Conservation (phyloP, 805 yeast genomes). For the Lachancea quebecensis region DNA sequence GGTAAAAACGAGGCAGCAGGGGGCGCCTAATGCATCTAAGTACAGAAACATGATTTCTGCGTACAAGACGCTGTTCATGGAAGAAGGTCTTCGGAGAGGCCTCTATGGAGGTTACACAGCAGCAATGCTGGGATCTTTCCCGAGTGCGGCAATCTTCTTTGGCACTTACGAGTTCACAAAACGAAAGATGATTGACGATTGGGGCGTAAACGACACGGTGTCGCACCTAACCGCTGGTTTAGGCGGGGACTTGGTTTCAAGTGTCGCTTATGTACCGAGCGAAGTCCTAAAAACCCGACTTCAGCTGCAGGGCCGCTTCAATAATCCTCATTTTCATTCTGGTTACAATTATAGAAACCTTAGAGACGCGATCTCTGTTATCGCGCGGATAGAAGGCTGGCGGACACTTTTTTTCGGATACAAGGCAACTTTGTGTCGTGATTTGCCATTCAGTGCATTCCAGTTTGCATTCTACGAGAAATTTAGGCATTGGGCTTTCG, state of each 20-base stretch:
- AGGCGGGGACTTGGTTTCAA: constrained; percentile 86
- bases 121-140: constrained; percentile 87
- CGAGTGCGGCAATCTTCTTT: constrained; percentile 91
- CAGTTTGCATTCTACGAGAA: constrained; percentile 94
- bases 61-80: constrained; percentile 60
- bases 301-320: constrained; percentile 84
- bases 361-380: constrained; percentile 59
- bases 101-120: constrained; percentile 90
- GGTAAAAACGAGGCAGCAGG: constrained; percentile 95
- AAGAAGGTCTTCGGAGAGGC: constrained; percentile 83
- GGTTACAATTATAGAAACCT: constrained; percentile 86
- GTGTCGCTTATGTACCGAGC: constrained; percentile 86
- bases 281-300: constrained; percentile 91
- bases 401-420: constrained; percentile 81
- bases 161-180: constrained; percentile 83
- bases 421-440: constrained; percentile 87
- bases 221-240: constrained; percentile 82
- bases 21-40: constrained; percentile 59
- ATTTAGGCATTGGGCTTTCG: constrained; percentile 56
- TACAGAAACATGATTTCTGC: constrained; percentile 74
- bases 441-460: constrained; percentile 90
- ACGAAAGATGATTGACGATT: constrained; percentile 57
- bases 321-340: constrained; percentile 68
- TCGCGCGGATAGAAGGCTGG: constrained; percentile 63
- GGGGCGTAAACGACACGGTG: constrained; percentile 65